Evolutionary conservation across 2,329 filamentous ascomycete species (phyloP).

Genomic region (Sporothrix pallida): DNA sequence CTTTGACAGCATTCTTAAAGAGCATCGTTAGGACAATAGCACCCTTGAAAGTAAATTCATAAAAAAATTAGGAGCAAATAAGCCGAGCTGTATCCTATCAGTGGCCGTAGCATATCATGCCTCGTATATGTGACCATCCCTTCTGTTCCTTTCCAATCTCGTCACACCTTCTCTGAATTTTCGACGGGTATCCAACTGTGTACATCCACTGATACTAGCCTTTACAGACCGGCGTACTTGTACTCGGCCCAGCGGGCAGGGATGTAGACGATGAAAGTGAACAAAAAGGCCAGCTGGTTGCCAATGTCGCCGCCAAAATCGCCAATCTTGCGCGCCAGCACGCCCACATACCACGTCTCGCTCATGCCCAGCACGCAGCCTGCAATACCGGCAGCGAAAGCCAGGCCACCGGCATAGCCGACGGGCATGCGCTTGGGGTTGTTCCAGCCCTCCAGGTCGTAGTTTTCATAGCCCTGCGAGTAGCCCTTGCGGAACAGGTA

Average conservation of each 20-base stretch:
- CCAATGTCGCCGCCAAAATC: conserved; percentile 55
- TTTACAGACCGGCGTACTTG: conserved; percentile 51
- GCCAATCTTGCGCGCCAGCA: conserved; percentile 52
- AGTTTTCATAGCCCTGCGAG: conserved; percentile 46
- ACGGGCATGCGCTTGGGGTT: conserved; percentile 50
- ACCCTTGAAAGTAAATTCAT: background rate
- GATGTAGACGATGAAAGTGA: conserved; percentile 54
- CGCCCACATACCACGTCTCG: conserved; percentile 61
- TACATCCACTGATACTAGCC: background rate
- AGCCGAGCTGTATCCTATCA: background rate
- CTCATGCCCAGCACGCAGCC: conserved; percentile 64
- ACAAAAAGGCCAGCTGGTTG: conserved; percentile 58
- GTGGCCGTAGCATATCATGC: background rate
- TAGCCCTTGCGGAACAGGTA: conserved; percentile 52
- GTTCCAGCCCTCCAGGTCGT: conserved; percentile 58
- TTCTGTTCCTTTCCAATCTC: background rate
- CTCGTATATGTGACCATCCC: background rate
- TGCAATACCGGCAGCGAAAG: conserved; percentile 53
- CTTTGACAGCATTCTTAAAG: background rate
- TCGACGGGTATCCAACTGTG: background rate
- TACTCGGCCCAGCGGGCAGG: conserved; percentile 57
- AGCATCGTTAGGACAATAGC: conserved; percentile 4
- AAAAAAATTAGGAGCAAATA: background rate
- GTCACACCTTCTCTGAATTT: background rate
- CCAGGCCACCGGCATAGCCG: conserved; percentile 51